phyloP scores from a whole-genome alignment of 345 rosid species.

The Syzygium oleosum region DNA sequence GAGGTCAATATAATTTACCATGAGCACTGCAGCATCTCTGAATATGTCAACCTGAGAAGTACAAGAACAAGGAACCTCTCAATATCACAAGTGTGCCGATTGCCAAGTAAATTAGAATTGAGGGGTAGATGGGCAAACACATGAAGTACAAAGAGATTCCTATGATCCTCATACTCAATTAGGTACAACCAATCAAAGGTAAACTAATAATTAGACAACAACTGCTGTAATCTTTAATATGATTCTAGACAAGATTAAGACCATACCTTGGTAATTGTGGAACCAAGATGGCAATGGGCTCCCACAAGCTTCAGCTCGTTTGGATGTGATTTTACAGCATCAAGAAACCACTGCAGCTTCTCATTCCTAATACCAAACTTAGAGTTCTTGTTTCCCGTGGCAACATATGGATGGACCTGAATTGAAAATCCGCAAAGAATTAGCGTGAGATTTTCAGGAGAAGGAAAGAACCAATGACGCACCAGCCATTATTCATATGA shows the following conservation, averaged over 20 bases:
- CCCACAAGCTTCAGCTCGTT: slow-evolving; percentile 91
- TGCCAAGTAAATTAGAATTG: neutral
- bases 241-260: neutral
- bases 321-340: slow-evolving; percentile 83
- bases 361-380: slow-evolving; percentile 98
- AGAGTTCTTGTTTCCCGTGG: slow-evolving; percentile 96
- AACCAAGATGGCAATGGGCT: slow-evolving; percentile 97
- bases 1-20: slow-evolving; percentile 81
- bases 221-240: neutral
- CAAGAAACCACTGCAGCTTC: slow-evolving; percentile 98
- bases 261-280: slow-evolving; percentile 89
- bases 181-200: neutral
- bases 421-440: neutral
- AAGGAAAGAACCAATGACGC: neutral
- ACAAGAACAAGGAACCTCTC: neutral
- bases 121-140: neutral
- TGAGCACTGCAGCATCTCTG: slow-evolving; percentile 87
- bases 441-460: neutral
- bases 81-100: neutral
- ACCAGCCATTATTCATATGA: neutral
- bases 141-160: neutral
- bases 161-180: neutral
- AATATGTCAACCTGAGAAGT: slow-evolving; percentile 85
- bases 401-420: slow-evolving; percentile 97
- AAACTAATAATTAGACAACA: neutral